Evolutionary conservation across 768 basidiomycete species (phyloP), one percentile per base, ranked within the genome.

Genomic region (Rhizopogon rudus): DNA sequence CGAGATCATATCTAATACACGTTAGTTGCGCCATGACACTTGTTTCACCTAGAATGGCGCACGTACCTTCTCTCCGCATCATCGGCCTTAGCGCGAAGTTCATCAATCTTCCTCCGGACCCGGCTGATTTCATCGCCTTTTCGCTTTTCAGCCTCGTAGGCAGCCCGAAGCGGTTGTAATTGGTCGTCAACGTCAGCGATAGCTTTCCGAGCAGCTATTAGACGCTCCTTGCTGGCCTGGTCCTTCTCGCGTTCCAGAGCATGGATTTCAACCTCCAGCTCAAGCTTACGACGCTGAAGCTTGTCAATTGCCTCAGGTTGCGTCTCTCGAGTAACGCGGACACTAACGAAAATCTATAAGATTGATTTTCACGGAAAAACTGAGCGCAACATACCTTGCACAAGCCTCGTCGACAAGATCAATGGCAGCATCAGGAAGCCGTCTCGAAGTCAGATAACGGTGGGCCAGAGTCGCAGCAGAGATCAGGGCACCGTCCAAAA

Each of bases 171-270:
- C 1, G 93, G 94, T 53, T 78, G 79, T 9, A 97, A 80, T 59
- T 93, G 73, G 55, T 96, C 94, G 42, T 93, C 91, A 41, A 95
- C 82, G 44, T 92, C 84, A 3, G 89, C 84, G 57, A 93, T 85
- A 4, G 82, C 80, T 70, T 91, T 94, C 59, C 80, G 82, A 7
- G 93, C 92, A 16, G 73, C 60, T 39, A 78, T 77, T 10, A 96
- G 77, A 12, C 93, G 82, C 55, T 94, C 92, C 70, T 91, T 90
- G 63, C 91, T 93, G 5, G 91, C 89, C 5, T 82, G 67, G 57
- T 97, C 94, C 69, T 93, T 95, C 69, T 97, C 94, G 45, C 93
- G 83, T 67, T 94, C 91, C 51, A 98, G 75, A 9, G 96, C 96
- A 67, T 97, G 94, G 20, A 97, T 89, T 67, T 97, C 96, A 17